Conservation (phyloP, 202 grass and related monocot genomes). For the Panicum hallii region DNA sequence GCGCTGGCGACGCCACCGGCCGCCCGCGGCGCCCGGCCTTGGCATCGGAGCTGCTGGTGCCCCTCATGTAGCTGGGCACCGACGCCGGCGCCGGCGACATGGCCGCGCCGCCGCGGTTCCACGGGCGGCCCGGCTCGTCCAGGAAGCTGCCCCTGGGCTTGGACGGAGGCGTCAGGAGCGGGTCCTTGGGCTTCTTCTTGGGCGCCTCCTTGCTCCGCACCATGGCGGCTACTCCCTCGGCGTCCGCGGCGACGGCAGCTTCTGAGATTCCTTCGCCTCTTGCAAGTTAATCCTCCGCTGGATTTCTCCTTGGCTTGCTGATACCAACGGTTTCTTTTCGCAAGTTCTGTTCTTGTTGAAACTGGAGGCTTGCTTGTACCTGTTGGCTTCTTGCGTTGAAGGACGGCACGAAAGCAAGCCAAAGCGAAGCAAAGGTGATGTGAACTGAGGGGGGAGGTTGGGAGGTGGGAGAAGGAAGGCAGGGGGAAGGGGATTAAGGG, state of each 20-base stretch:
- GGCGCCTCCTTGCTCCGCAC: conserved; percentile 75
- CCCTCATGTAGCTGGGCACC: conserved; percentile 89
- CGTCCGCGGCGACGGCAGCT: background rate
- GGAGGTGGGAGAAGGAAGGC: conserved; percentile 5
- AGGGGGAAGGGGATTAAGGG: background rate
- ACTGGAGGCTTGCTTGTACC: conserved; percentile 38
- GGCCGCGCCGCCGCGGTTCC: conserved; percentile 53
- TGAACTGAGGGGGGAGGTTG: conserved; percentile 28
- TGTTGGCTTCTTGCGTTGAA: conserved; percentile 35
- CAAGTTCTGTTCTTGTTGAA: conserved; percentile 34
- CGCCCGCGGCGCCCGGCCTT: conserved; percentile 51
- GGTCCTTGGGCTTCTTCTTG: conserved; percentile 56
- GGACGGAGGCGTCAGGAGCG: conserved; percentile 49
- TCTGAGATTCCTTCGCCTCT: background rate
- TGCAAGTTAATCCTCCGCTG: background rate
- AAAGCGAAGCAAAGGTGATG: conserved; percentile 47
- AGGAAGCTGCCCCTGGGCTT: conserved; percentile 44
- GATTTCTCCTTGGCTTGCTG: conserved; percentile 4
- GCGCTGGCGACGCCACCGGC: conserved; percentile 11
- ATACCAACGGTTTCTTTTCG: background rate
- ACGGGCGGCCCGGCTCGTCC: conserved; percentile 34
- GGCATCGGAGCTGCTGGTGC: conserved; percentile 80
- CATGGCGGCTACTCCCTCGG: conserved; percentile 51
- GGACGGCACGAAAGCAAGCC: conserved; percentile 35
- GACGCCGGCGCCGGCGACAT: conserved; percentile 47